Conservation (phyloP, 176 grass and related monocot genomes). For the Eleusine coracana region DNA sequence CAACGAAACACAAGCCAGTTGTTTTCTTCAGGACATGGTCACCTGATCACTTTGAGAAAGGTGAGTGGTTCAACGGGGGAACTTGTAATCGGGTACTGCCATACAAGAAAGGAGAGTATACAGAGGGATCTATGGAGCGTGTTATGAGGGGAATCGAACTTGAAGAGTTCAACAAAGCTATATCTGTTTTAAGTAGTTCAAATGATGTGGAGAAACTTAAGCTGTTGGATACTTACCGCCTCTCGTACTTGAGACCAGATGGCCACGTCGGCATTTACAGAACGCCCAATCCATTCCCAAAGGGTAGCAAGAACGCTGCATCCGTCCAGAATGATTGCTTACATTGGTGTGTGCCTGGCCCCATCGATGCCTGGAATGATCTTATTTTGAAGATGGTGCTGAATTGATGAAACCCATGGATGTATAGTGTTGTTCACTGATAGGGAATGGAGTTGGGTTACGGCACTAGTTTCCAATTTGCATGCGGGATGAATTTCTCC, state of each 20-base stretch:
- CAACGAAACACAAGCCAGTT: conserved; percentile 54
- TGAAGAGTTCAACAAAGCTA: conserved; percentile 55
- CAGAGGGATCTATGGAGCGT: conserved; percentile 51
- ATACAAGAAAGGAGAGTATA: conserved; percentile 68
- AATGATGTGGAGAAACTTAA: conserved; percentile 36
- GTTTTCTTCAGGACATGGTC: conserved; percentile 89
- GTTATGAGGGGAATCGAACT: conserved; percentile 74
- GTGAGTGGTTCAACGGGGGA: conserved; percentile 78
- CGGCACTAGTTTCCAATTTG: too few species aligned
- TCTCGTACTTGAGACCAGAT: conserved; percentile 70
- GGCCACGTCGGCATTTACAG: conserved; percentile 82
- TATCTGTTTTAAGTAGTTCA: conserved; percentile 14
- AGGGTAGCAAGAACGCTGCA: conserved; percentile 32
- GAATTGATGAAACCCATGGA: conserved; percentile 40
- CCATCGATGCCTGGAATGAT: conserved; percentile 87
- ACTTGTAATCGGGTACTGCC: conserved; percentile 56
- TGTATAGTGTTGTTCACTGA: not conserved
- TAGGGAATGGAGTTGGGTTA: too few species aligned
- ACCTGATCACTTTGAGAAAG: conserved; percentile 85
- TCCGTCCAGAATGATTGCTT: conserved; percentile 84
- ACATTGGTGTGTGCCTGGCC: conserved; percentile 91
- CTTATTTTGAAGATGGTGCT: conserved; percentile 70
- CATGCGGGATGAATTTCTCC: not conserved
- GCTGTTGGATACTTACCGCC: conserved; percentile 72
- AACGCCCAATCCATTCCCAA: conserved; percentile 57